A percentile compares a stretch with the other conserved stretches of the same genome.
These are phyloP conservation scores for Puccinia triticina DNA, from an alignment of 1,284 basidiomycete species.

Conservation along the genomic window DNA sequence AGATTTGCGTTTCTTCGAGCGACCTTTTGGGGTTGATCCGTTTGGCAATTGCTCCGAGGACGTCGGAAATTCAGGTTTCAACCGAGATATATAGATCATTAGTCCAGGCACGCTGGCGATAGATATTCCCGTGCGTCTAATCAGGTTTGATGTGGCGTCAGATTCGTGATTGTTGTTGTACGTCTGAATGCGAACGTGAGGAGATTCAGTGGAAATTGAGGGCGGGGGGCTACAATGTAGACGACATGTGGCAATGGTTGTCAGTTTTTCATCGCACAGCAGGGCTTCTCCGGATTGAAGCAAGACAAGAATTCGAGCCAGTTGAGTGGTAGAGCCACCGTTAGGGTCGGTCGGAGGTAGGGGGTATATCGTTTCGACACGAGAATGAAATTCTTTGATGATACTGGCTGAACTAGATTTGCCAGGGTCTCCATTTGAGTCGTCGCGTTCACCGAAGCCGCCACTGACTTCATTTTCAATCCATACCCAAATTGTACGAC, in stretches of 20 bases:
- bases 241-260: conserved; percentile 27
- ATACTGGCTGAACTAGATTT: conserved; percentile 30
- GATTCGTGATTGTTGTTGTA: background rate
- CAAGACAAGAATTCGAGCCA: conserved; percentile 33
- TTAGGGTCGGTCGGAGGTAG: conserved; percentile 13
- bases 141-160: conserved; percentile 13
- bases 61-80: conserved; percentile 10
- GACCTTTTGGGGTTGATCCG: conserved; percentile 13
- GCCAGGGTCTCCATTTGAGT: conserved; percentile 7
- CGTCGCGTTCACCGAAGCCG: conserved; percentile 40
- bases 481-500: conserved; percentile 44
- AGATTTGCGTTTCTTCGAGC: conserved; percentile 45
- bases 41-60: background rate
- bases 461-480: conserved; percentile 34
- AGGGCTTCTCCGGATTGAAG: conserved; percentile 28
- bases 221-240: background rate
- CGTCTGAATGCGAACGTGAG: conserved; percentile 17
- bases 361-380: conserved; percentile 27
- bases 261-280: conserved; percentile 25
- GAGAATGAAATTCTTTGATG: conserved; percentile 40
- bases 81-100: conserved; percentile 26
- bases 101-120: background rate
- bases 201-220: background rate
- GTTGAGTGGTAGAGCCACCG: background rate
- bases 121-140: background rate